Conservation (phyloP, 2,329 filamentous ascomycete species). For the Trichophyton mentagrophytes region DNA sequence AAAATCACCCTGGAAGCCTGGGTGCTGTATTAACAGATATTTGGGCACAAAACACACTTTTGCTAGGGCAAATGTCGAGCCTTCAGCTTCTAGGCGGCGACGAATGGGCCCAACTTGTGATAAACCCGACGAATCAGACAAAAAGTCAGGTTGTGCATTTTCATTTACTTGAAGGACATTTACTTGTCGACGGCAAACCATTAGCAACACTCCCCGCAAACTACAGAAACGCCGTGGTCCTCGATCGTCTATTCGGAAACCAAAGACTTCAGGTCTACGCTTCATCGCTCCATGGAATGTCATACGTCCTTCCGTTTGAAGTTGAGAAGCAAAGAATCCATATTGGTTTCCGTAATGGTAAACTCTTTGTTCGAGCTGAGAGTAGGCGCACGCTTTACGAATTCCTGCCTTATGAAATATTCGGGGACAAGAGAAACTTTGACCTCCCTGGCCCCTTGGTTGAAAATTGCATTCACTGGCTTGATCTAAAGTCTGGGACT, state of each 20-base stretch:
- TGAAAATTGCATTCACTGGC: conserved; percentile 38
- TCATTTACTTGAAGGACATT: conserved; percentile 23
- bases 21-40: conserved; percentile 26
- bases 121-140: background rate
- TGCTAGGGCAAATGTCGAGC: background rate
- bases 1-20: conserved; percentile 19
- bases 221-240: conserved; percentile 17
- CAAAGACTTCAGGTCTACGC: conserved; percentile 7
- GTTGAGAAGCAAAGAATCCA: conserved; percentile 20
- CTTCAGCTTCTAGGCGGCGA: background rate
- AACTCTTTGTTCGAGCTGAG: conserved; percentile 25
- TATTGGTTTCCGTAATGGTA: conserved; percentile 12
- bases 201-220: conserved; percentile 20
- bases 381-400: conserved; percentile 14
- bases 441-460: conserved; percentile 27
- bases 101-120: conserved; percentile 3
- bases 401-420: conserved; percentile 21
- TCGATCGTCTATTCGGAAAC: conserved; percentile 18
- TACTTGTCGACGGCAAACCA: conserved; percentile 23
- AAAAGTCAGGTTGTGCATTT: conserved; percentile 15
- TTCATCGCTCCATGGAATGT: conserved; percentile 25
- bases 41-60: conserved; percentile 30
- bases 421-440: conserved; percentile 14
- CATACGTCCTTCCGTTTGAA: conserved; percentile 13
- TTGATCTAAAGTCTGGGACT: conserved; percentile 19